These are phyloP conservation scores for Populus tomentosa DNA, from an alignment of 441 rosid genomes.

Conservation along the genomic window DNA sequence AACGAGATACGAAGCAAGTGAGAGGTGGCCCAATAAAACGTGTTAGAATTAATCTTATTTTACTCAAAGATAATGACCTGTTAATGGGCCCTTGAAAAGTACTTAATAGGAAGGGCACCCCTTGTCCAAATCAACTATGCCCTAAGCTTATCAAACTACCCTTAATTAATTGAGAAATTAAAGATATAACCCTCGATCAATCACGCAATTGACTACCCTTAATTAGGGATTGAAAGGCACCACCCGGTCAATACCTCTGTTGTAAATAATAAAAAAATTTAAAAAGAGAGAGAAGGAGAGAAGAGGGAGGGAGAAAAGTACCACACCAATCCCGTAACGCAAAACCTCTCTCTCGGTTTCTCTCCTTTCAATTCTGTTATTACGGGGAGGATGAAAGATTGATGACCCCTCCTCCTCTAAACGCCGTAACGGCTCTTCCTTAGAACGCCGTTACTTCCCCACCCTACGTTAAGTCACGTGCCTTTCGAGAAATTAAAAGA, in stretches of 20 bases:
- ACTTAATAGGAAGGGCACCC: conserved; percentile 15
- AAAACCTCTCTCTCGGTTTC: background rate
- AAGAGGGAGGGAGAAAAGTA: no score
- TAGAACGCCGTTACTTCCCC: conserved; percentile 23
- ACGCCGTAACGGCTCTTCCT: background rate
- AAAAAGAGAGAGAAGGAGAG: no score
- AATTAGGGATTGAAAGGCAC: background rate
- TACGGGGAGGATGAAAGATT: background rate
- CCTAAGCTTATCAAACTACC: background rate
- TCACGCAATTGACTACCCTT: no score
- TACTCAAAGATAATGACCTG: conserved; percentile 34
- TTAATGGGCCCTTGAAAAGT: background rate
- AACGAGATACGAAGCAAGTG: background rate
- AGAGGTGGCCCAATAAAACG: conserved; percentile 31
- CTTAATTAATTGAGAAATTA: background rate
- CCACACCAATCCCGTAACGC: background rate
- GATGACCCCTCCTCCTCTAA: background rate
- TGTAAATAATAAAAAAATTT: no score
- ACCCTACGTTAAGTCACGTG: conserved; percentile 38
- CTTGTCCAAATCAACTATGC: conserved; percentile 11
- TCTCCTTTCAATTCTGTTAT: background rate
- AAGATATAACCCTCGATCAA: background rate
- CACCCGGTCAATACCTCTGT: background rate
- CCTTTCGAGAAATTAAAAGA: background rate
- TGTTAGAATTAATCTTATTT: conserved; percentile 27